Base-by-base conservation (phyloP, 441 rosid genomes). In the Pelargonium cotyledonis region DNA sequence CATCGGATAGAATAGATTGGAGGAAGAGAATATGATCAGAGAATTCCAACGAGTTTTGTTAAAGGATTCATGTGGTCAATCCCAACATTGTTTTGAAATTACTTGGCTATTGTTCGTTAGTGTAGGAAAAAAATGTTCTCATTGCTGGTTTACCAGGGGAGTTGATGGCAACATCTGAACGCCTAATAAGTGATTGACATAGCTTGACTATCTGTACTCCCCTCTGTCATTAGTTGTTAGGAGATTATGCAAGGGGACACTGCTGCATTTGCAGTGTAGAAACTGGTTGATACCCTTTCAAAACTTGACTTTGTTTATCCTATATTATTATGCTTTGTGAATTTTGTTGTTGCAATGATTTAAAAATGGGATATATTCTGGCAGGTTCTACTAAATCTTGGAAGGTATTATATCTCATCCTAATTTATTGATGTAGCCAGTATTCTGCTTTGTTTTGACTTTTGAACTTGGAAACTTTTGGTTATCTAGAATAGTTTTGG, bases 331-430 rank as follows among this genome's bases (percentile, higher is more conserved):
- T 67, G 58, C 57, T 64, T 60, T 21, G 63, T 8, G 14, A 19
- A 21, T 57, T 57, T 19, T 57, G 63, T 47, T 43, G 51, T 14
- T 69, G 21, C 43, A 63, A 75, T 75, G 68, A 72, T 73, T 79
- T 74, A 89, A 92, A 95, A 85, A 75, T 78, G 84, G 79, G 89
- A 89, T 60, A 75, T 93, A 11, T 90, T 90, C 82, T 81, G 90
- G 80, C 85, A 77, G 64, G 93, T 97, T 46, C 80, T 92, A 67
- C 84, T 90, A 31, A 95, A 31, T 31, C 91, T 61, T 88, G 98
- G 93, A 92, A 95, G 35, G 35, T 31, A 31, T 31, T 31, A 31
- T 31, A 31, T 47, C 14, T 64, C 51, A 47, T 72, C 14, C 6
- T 41, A 46, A 40, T 66, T 66, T 19, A 15, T 8, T 31, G 65